Percentiles rank a stretch among this genome's conserved stretches.
These are phyloP conservation scores for Xylariaceae sp. DNA, from an alignment of 2,329 filamentous ascomycete species.

Conservation along the genomic window DNA sequence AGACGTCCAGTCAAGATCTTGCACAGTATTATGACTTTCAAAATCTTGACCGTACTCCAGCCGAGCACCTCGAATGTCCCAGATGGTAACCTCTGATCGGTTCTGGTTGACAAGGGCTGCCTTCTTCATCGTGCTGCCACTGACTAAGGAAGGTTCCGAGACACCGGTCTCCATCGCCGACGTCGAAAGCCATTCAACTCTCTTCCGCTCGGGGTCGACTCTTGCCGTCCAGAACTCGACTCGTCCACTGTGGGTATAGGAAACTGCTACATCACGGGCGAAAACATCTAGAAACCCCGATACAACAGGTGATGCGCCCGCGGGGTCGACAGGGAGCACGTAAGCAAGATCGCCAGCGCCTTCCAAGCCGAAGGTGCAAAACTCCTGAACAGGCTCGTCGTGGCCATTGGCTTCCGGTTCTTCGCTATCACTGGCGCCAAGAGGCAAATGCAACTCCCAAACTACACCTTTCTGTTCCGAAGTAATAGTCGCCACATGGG, in stretches of 20 bases:
- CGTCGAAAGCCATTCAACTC: constrained; percentile 77
- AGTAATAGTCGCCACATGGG: constrained; percentile 77
- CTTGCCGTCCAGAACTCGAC: constrained; percentile 84
- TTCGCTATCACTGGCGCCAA: constrained; percentile 28
- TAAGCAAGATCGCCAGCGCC: constrained; percentile 56
- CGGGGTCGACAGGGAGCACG: constrained; percentile 80
- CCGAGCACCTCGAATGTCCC: constrained; percentile 79
- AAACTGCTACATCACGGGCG: constrained; percentile 79
- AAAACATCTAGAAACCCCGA: constrained; percentile 84
- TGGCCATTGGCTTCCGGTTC: constrained; percentile 28
- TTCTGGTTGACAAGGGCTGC: constrained; percentile 74
- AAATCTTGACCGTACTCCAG: constrained; percentile 79
- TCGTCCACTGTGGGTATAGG: constrained; percentile 70
- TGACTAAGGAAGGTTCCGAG: constrained; percentile 68
- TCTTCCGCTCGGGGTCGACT: constrained; percentile 54
- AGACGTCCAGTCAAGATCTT: constrained; percentile 90
- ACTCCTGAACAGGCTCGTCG: constrained; percentile 51
- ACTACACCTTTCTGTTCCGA: constrained; percentile 75
- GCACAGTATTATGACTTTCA: constrained; percentile 67
- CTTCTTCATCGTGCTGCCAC: constrained; percentile 82
- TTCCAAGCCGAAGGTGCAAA: constrained; percentile 67
- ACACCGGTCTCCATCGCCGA: constrained; percentile 78
- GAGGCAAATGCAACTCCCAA: constrained; percentile 69
- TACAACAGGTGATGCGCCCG: constrained; percentile 65
- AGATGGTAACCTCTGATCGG: constrained; percentile 77